A percentile compares a stretch with the other conserved stretches of the same genome.
Evolutionary conservation across 371 early-diverging fungal species (phyloP).

Genomic region (Mortierella sp.): DNA sequence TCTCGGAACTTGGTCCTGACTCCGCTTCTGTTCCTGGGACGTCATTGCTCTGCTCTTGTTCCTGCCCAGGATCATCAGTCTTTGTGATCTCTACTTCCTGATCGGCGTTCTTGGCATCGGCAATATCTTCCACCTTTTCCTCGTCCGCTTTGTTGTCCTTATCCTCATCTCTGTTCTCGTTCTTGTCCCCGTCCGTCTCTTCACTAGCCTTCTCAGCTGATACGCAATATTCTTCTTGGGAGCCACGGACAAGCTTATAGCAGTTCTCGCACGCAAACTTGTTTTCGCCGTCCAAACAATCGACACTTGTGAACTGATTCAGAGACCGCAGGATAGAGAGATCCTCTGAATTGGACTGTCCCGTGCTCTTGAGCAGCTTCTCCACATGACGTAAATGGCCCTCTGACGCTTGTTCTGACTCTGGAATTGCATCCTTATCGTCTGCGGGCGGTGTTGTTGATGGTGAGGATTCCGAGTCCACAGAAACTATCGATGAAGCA

Average conservation of each 20-base stretch:
- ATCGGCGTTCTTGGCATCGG: not conserved
- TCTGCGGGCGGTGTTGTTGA: slow-evolving; percentile 1
- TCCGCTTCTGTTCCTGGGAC: not conserved
- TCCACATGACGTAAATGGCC: slow-evolving; percentile 36
- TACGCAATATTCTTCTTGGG: not conserved
- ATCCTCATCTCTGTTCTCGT: not conserved
- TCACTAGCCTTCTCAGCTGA: not conserved
- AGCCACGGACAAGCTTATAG: slow-evolving; percentile 17
- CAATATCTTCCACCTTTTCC: not conserved
- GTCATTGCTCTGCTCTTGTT: not conserved
- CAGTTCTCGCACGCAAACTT: slow-evolving; percentile 54
- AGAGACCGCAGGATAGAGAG: slow-evolving; percentile 44
- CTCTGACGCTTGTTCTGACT: slow-evolving; percentile 24
- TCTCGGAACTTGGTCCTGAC: not conserved
- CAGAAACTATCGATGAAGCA: not conserved
- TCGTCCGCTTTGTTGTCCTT: not conserved
- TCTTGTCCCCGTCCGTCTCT: slow-evolving; percentile 1
- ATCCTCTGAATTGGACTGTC: slow-evolving; percentile 6
- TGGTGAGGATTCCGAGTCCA: slow-evolving; percentile 8
- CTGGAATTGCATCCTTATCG: slow-evolving; percentile 17
- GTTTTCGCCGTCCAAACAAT: slow-evolving; percentile 41
- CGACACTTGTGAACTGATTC: slow-evolving; percentile 48
- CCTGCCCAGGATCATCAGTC: not conserved
- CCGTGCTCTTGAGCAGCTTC: slow-evolving; percentile 35
- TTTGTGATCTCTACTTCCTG: slow-evolving; percentile 12